Base-by-base conservation (phyloP, 768 basidiomycete genomes). In the Amanita thiersii region DNA sequence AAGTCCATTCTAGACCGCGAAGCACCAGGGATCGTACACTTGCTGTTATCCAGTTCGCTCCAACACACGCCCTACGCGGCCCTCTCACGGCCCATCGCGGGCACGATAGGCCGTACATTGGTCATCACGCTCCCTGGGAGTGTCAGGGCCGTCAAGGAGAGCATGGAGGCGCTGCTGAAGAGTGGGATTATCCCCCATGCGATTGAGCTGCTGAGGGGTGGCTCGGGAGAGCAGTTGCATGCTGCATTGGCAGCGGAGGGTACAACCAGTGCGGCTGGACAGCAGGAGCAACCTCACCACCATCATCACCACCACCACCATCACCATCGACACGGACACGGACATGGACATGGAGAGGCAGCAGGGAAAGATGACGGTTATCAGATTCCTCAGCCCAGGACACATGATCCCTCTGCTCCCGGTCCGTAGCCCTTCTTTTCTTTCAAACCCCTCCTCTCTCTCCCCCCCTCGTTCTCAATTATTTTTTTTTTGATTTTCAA, bases 91-190 rank as follows among this genome's bases (percentile, higher is more conserved):
- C 90, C 89, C 1, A 68, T 91, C 11, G 87, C 86, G 3, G 90
- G 90, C 2, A 83, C 78, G 5, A 60, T 80, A 46, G 68, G 64
- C 18, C 69, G 69, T 39, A 81, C 79, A 0, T 69, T 94, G 15
- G 63, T 94, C 18, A 69, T 86, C 14, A 89, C 86, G 0, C 76
- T 93, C 7, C 91, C 90, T 0, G 90, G 90, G 2, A 88, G 86
- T 51, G 73, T 81, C 28, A 90, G 86, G 53, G 90, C 86, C 2
- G 89, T 90, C 29, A 79, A 69, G 47, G 90, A 94, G 53, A 86
- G 80, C 52, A 53, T 89, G 44, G 72, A 73, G 1, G 70, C 72
- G 0, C 64, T 91, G 20, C 62, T 92, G 4, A 56, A 61, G 10
- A 66, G 58, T 4, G 77, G 74, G 4, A 64, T 91, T 1, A 58